Conservation (phyloP, 2,329 filamentous ascomycete genomes). For the Rhynchosporium agropyri region DNA sequence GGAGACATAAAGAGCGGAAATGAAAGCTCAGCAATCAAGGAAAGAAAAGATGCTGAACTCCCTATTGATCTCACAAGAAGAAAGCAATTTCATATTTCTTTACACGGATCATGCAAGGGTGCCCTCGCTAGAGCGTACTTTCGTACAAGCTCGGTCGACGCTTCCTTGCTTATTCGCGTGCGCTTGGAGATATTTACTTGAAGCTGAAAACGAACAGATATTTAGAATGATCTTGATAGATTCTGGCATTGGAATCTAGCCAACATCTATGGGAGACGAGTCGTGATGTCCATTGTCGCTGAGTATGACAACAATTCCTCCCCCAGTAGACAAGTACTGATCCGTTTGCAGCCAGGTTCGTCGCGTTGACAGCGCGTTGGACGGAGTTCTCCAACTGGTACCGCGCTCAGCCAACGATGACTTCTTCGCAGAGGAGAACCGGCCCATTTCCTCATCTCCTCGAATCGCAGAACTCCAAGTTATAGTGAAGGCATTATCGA, state of each 20-base stretch:
- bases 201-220: not conserved
- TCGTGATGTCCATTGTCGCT: constrained; percentile 50
- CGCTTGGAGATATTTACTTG: constrained; percentile 9
- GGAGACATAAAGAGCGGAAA: no score
- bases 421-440: constrained; percentile 35
- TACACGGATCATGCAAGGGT: not conserved
- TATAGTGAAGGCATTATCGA: constrained; percentile 72
- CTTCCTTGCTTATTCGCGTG: constrained; percentile 14
- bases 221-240: not conserved
- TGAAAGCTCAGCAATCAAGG: no score
- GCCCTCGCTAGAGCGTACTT: not conserved
- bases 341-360: constrained; percentile 53
- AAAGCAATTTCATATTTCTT: not conserved
- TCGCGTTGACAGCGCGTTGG: constrained; percentile 65
- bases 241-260: not conserved
- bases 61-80: not conserved
- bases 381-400: constrained; percentile 57
- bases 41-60: no score
- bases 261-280: constrained; percentile 15
- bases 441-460: constrained; percentile 48
- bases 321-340: constrained; percentile 16
- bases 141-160: not conserved
- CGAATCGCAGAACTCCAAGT: constrained; percentile 64
- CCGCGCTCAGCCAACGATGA: constrained; percentile 49
- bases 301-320: constrained; percentile 44